Conservation (phyloP, 768 basidiomycete genomes). For the Calvatia gigantea region DNA sequence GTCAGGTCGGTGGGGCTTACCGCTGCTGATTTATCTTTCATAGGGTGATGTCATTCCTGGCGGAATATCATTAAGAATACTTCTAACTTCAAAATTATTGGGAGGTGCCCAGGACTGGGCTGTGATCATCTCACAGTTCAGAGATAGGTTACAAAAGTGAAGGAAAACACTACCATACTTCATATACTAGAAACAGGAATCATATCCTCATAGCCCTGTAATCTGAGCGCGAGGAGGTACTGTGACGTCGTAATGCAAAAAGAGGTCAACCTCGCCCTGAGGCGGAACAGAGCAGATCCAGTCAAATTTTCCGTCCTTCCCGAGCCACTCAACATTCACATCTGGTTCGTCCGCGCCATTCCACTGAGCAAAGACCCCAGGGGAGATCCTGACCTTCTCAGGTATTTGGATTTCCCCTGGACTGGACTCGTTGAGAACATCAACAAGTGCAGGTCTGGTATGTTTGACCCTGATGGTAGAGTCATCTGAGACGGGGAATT, state of each 20-base stretch:
- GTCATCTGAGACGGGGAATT: constrained; percentile 35
- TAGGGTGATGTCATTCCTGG: too few relatives aligned
- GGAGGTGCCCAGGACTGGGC: too few relatives aligned
- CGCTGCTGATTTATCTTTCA: too few relatives aligned
- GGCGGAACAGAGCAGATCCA: constrained; percentile 29
- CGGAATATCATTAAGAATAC: too few relatives aligned
- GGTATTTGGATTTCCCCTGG: constrained; percentile 13
- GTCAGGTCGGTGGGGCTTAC: too few relatives aligned
- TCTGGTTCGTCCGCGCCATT: constrained; percentile 31
- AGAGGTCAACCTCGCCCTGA: constrained; percentile 26
- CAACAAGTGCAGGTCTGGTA: constrained; percentile 26
- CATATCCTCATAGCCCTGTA: constrained; percentile 18
- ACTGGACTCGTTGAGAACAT: constrained; percentile 5
- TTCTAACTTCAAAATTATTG: too few relatives aligned
- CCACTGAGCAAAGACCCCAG: constrained; percentile 34
- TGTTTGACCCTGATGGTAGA: constrained; percentile 39
- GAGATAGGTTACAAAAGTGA: too few relatives aligned
- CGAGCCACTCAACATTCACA: constrained; percentile 20
- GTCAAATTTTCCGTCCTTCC: constrained; percentile 30
- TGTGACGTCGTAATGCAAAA: constrained; percentile 38
- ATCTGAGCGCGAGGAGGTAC: constrained; percentile 23
- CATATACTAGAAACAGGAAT: too few relatives aligned
- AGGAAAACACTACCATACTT: too few relatives aligned
- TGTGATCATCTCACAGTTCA: too few relatives aligned
- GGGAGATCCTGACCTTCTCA: constrained; percentile 20